A percentile compares a stretch with the other conserved stretches of the same genome.
Conservation (phyloP, 768 basidiomycete genomes). For the Chalciporus pseudorubinellus region DNA sequence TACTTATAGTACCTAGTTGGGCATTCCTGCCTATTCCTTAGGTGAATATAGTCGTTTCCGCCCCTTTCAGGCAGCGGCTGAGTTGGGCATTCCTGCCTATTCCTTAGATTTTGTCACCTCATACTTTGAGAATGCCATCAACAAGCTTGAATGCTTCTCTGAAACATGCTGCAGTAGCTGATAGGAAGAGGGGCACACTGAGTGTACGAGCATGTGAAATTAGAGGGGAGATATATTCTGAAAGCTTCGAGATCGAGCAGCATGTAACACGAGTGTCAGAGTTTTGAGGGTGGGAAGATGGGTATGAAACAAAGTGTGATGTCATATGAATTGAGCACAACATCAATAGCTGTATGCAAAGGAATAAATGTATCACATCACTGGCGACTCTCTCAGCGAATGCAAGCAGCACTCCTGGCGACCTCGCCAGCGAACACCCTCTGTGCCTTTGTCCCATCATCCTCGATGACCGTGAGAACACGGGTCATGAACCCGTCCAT, state of each 20-base stretch:
- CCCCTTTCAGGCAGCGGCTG: too few relatives aligned
- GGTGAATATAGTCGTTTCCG: too few relatives aligned
- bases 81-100: too few relatives aligned
- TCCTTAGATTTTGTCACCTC: too few relatives aligned
- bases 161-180: constrained; percentile 88
- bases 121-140: constrained; percentile 65
- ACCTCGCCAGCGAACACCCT: constrained; percentile 81
- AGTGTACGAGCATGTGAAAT: constrained; percentile 76
- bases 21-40: too few relatives aligned
- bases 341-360: not conserved
- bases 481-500: constrained; percentile 90
- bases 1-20: too few relatives aligned
- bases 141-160: constrained; percentile 86
- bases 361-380: constrained; percentile 65
- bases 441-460: constrained; percentile 78
- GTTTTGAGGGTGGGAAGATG: too few relatives aligned
- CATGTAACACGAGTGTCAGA: not conserved
- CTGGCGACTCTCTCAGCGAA: constrained; percentile 83
- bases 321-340: not conserved
- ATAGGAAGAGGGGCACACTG: constrained; percentile 67
- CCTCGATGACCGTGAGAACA: constrained; percentile 59
- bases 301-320: constrained; percentile 2
- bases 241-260: too few relatives aligned
- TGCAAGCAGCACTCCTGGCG: constrained; percentile 71
- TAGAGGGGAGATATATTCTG: constrained; percentile 81